phyloP scores from a whole-genome alignment of 2,329 filamentous ascomycete genomes.

The Colletotrichum graminicola region DNA sequence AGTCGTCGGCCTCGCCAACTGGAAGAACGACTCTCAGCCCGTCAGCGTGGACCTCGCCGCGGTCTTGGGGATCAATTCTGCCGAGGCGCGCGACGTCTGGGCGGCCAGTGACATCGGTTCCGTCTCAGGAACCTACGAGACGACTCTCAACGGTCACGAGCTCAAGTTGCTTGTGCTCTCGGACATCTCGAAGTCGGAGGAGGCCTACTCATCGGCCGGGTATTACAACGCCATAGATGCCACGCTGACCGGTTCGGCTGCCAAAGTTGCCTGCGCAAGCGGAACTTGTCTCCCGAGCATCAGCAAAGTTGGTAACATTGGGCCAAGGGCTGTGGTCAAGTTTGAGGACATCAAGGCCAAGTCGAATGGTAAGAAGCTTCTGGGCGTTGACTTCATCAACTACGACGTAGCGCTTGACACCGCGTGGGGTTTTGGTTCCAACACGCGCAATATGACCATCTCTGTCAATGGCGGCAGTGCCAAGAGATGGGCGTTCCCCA shows the following conservation, averaged over 20 bases:
- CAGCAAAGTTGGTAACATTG: slow-evolving; percentile 57
- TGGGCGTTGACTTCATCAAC: slow-evolving; percentile 65
- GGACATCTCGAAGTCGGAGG: slow-evolving; percentile 47
- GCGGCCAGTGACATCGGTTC: slow-evolving; percentile 49
- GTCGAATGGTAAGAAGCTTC: slow-evolving; percentile 52
- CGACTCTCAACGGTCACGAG: slow-evolving; percentile 54
- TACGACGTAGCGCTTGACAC: slow-evolving; percentile 59
- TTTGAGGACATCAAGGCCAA: slow-evolving; percentile 51
- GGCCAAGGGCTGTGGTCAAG: slow-evolving; percentile 49
- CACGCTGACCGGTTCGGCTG: slow-evolving; percentile 51
- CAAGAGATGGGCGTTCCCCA: slow-evolving; percentile 63
- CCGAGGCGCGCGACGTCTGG: slow-evolving; percentile 57
- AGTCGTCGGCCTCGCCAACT: slow-evolving; percentile 63
- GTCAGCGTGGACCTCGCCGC: slow-evolving; percentile 57
- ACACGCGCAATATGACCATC: slow-evolving; percentile 64
- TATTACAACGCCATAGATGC: slow-evolving; percentile 58
- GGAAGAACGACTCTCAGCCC: slow-evolving; percentile 58
- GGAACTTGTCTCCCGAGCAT: slow-evolving; percentile 58
- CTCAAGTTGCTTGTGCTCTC: slow-evolving; percentile 55
- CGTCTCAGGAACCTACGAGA: slow-evolving; percentile 50
- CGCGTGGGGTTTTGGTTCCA: slow-evolving; percentile 54
- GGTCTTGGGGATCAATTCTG: slow-evolving; percentile 54
- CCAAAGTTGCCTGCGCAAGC: slow-evolving; percentile 50
- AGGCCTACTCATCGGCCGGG: slow-evolving; percentile 50
- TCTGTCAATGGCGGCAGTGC: slow-evolving; percentile 57